Evolutionary conservation across 2,329 filamentous ascomycete species (phyloP), one percentile per base, ranked within the genome.

Genomic region (Neophaeococcomyces mojaviensis): DNA sequence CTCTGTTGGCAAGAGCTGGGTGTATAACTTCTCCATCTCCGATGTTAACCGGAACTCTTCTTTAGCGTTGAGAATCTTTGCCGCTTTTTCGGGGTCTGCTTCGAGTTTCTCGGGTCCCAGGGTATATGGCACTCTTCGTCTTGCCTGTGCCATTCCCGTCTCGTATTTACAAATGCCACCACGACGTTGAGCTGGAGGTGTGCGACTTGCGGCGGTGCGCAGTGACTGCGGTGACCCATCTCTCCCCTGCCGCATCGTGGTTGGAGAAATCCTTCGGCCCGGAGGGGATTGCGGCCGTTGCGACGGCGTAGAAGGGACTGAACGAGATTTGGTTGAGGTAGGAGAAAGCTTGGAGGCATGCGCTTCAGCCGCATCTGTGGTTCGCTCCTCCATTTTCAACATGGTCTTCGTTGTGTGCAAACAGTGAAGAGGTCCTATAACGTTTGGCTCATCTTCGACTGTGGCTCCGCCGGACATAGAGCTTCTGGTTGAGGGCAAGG

Each of bases 281-380:
- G 84, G 84, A 59, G 92, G 84, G 58, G 89, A 83, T 49, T 88
- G 81, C 54, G 88, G 80, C 66, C 86, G 84, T 64, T 96, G 89
- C 60, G 90, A 86, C 7, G 90, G 92, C 2, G 90, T 97, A 1
- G 90, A 94, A 1, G 90, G 90, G 39, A 96, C 86, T 7, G 90
- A 97, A 28, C 41, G 41, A 38, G 73, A 76, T 48, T 68, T 67
- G 54, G 78, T 66, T 52, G 74, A 67, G 49, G 73, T 68, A 54
- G 74, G 68, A 62, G 68, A 54, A 57, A 60, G 55, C 45, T 61
- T 54, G 53, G 64, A 59, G 44, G 65, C 47, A 39, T 61, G 59
- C 53, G 60, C 57, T 50, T 64, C 59, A 53, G 32, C 33, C 41
- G 37, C 37, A 22, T 24, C 30, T n/a, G 20, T 15, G 18, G n/a